Evolutionary conservation across 2,329 filamentous ascomycete genomes (phyloP), one percentile per base, ranked within the genome.

Genomic region (Claviceps lovelessii): DNA sequence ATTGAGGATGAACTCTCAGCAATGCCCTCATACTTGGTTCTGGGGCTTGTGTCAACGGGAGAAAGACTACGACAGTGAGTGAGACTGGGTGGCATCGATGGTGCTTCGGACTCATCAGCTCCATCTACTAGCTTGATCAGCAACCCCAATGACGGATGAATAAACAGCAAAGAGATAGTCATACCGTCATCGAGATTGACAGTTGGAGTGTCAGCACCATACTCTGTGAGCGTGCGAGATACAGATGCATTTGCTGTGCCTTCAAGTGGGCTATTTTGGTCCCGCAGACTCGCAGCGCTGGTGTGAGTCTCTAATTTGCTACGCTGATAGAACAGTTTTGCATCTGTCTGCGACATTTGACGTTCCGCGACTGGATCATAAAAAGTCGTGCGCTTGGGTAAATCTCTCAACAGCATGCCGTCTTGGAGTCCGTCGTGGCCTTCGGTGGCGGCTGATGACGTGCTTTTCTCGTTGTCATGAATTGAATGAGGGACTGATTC

Each of bases 331-430:
- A 97, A 95, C 58, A 96, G 79, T 70, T 95, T 97, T 57, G 91
- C 88, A 67, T 98, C 93, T 31, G 88, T 85, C 68, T 95, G 90
- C 64, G 86, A 94, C 83, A 95, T 86, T 65, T 91, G 88, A 64
- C 93, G 94, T 70, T 98, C 93, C 53, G 88, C 87, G 53, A 91
- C 85, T 64, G 91, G 89, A 69, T 96, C 90, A 72, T 95, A 96
- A 66, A 90, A 94, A 23, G 90, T 88, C 9, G 90, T 95, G 66
- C 84, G 85, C 57, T 77, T 77, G 39, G 80, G 80, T 53, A 80
- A 66, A 64, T 85, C 81, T 58, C 81, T 74, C 28, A 74, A 73
- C 10, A 85, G 72, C 75, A 84, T 80, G 54, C 80, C 80, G 35
- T 79, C 76, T 54, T 75, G 67, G 41, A 74, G 64, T 15, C 67